Percentiles rank a stretch among this genome's conserved stretches.
Evolutionary conservation across 257 asterid genomes (phyloP).

Genomic region (Solanum neorickii): DNA sequence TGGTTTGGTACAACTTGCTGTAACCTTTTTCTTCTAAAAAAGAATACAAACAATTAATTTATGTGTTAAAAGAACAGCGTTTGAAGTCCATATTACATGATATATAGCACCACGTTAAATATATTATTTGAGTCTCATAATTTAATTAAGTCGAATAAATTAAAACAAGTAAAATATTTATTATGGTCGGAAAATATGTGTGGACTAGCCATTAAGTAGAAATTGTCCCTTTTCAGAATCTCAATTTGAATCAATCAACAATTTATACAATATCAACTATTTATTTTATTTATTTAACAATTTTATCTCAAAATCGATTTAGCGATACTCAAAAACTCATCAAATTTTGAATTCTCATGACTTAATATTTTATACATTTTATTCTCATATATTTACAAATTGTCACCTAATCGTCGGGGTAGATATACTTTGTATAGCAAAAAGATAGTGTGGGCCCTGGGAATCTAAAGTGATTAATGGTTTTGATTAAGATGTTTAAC

Average conservation of each 20-base stretch:
- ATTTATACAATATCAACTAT: background rate
- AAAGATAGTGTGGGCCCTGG: background rate
- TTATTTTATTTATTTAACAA: background rate
- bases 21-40: too few species aligned
- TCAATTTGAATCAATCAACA: too few species aligned
- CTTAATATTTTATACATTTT: background rate
- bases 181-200: background rate
- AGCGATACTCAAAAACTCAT: background rate
- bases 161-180: background rate
- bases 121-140: too few species aligned
- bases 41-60: too few species aligned
- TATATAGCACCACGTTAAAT: too few species aligned
- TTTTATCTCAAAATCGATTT: background rate
- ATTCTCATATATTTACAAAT: background rate
- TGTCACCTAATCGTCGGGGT: background rate
- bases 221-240: background rate
- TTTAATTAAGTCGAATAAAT: background rate
- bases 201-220: background rate
- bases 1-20: background rate
- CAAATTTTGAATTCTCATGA: background rate
- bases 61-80: too few species aligned
- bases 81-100: too few species aligned
- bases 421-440: background rate
- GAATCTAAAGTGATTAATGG: background rate
- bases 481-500: background rate